These are phyloP conservation scores for Ascochyta viciae-villosae DNA, from an alignment of 2,329 filamentous ascomycete genomes.

Conservation along the genomic window DNA sequence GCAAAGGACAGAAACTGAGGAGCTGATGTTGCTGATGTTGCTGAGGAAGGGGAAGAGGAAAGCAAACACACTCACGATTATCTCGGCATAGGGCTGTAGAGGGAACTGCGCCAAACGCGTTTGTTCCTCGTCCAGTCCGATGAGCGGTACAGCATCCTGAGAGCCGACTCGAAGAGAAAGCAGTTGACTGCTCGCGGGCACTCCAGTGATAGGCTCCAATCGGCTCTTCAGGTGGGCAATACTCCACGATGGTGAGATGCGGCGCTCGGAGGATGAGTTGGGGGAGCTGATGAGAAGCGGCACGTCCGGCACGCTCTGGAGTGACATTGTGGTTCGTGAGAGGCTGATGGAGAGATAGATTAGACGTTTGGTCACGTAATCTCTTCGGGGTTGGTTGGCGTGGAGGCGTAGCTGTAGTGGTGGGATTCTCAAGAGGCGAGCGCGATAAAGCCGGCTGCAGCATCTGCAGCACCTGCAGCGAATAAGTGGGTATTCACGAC, in stretches of 20 bases:
- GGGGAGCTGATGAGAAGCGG: conserved; percentile 78
- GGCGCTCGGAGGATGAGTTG: conserved; percentile 82
- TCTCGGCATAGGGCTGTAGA: conserved; percentile 76
- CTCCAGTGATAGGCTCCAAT: conserved; percentile 90
- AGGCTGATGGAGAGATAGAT: conserved; percentile 13
- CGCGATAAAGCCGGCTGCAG: conserved; percentile 10
- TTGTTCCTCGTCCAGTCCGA: conserved; percentile 75
- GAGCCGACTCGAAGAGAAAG: conserved; percentile 74
- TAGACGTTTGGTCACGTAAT: conserved; percentile 21
- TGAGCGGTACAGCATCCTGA: conserved; percentile 68
- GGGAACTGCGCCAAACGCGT: conserved; percentile 70
- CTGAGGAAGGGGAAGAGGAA: conserved; percentile 15
- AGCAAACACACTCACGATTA: conserved; percentile 69
- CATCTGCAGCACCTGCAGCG: not conserved
- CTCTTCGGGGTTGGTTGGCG: conserved; percentile 10
- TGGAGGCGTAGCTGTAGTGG: conserved; percentile 17
- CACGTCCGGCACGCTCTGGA: conserved; percentile 69
- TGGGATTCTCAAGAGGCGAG: conserved; percentile 7
- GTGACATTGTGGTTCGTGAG: conserved; percentile 34
- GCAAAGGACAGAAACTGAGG: conserved; percentile 25
- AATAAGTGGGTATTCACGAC: not conserved
- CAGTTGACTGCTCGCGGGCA: conserved; percentile 80
- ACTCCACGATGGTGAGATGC: conserved; percentile 91
- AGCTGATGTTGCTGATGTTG: conserved; percentile 26
- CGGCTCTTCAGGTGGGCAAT: conserved; percentile 83